A percentile compares a stretch with the other conserved stretches of the same genome.
Conservation (phyloP, 371 early-diverging fungal species). For the Saksenaea vasiformis region DNA sequence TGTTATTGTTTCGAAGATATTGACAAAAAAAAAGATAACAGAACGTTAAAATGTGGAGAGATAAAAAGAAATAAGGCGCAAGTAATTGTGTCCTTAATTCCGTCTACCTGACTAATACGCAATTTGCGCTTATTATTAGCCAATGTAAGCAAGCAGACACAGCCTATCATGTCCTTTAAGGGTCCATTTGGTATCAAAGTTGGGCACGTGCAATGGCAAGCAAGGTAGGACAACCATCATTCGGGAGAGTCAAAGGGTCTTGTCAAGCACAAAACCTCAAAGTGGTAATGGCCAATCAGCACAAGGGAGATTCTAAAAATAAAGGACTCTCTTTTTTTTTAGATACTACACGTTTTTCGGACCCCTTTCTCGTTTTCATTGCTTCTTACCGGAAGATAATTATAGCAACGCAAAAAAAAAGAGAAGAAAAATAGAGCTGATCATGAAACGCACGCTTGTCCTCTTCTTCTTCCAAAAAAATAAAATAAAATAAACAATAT, state of each 20-base stretch:
- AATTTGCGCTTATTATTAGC: too few relatives aligned
- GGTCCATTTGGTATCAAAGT: background rate
- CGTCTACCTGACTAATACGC: too few relatives aligned
- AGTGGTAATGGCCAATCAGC: constrained; percentile 2
- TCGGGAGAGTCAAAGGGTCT: constrained; percentile 2
- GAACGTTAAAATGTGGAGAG: too few relatives aligned
- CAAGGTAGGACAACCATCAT: background rate
- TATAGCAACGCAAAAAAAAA: background rate
- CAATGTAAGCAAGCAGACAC: too few relatives aligned
- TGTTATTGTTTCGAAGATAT: too few relatives aligned
- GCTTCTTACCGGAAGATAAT: background rate
- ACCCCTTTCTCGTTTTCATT: background rate
- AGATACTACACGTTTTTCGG: background rate
- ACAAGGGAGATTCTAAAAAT: background rate
- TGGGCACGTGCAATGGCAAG: background rate
- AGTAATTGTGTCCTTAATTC: too few relatives aligned
- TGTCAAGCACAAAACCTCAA: background rate
- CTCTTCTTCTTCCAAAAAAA: constrained; percentile 2
- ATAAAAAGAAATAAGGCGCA: too few relatives aligned
- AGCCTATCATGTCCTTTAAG: background rate
- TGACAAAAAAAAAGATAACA: too few relatives aligned
- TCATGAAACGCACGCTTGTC: background rate
- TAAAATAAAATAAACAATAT: background rate
- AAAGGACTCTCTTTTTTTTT: constrained; percentile 1
- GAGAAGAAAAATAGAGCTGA: background rate